These are phyloP conservation scores for Terfezia claveryi DNA, from an alignment of 495 filamentous ascomycete genomes.

Conservation along the genomic window DNA sequence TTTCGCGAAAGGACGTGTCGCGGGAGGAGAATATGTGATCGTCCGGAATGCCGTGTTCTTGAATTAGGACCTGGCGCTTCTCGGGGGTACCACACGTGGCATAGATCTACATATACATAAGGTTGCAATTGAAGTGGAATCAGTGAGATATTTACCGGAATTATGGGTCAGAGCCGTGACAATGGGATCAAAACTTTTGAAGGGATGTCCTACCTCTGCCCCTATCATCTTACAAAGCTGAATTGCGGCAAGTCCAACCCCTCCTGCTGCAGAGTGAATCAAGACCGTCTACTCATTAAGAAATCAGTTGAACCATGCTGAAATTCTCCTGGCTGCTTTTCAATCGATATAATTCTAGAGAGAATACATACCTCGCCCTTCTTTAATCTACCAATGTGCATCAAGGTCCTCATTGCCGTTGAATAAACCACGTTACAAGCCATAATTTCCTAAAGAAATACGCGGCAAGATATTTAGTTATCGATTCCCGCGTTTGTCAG, in stretches of 20 bases:
- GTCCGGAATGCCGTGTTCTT: slow-evolving; percentile 28
- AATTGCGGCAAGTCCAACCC: slow-evolving; percentile 31
- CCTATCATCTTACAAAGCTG: slow-evolving; percentile 31
- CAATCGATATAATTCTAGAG: too few species aligned
- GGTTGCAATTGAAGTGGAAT: too few species aligned
- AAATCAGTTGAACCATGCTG: too few species aligned
- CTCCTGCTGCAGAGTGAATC: slow-evolving; percentile 36
- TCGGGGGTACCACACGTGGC: slow-evolving; percentile 31
- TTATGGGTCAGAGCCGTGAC: too few species aligned
- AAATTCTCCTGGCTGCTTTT: too few species aligned
- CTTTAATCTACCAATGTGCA: slow-evolving; percentile 14
- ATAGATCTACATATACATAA: slow-evolving; percentile 24
- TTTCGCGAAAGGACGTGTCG: slow-evolving; percentile 2
- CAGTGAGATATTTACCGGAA: too few species aligned
- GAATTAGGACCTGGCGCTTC: slow-evolving; percentile 30
- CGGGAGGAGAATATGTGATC: slow-evolving; percentile 33
- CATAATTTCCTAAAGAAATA: slow-evolving; percentile 26
- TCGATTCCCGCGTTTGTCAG: too few species aligned
- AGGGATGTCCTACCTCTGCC: slow-evolving; percentile 20
- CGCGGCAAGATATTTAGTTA: too few species aligned
- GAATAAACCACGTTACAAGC: slow-evolving; percentile 34
- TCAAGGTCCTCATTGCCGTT: slow-evolving; percentile 36
- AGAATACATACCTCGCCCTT: slow-evolving; percentile 17
- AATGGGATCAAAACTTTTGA: too few species aligned
- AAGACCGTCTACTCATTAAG: slow-evolving; percentile 26